These are phyloP conservation scores for Paradendryphiella salina DNA, from an alignment of 2,329 filamentous ascomycete species.

Conservation along the genomic window DNA sequence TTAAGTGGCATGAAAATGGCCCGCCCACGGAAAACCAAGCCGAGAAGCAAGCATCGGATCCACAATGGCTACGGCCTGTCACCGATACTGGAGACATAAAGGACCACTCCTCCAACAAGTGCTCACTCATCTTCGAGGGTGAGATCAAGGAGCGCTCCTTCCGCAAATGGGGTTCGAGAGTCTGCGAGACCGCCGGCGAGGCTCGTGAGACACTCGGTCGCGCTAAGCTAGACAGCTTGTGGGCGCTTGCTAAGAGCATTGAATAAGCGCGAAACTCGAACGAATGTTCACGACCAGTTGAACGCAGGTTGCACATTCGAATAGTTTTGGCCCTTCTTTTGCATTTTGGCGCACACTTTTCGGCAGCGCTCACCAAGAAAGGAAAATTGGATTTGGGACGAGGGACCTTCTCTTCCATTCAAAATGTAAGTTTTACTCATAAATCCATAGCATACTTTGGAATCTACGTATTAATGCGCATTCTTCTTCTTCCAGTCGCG, in stretches of 20 bases:
- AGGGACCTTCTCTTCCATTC: slow-evolving; percentile 2
- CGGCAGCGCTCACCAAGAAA: not conserved
- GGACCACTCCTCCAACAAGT: slow-evolving; percentile 80
- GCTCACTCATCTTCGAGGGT: slow-evolving; percentile 85
- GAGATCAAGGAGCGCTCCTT: slow-evolving; percentile 80
- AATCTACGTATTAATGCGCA: slow-evolving; percentile 24
- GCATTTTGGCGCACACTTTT: not conserved
- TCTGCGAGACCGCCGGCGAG: slow-evolving; percentile 91
- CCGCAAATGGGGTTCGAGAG: slow-evolving; percentile 79
- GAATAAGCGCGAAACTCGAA: slow-evolving; percentile 11
- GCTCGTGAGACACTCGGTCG: slow-evolving; percentile 78
- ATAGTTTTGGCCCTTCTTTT: not conserved
- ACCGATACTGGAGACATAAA: slow-evolving; percentile 77
- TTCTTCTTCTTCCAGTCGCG: slow-evolving; percentile 2
- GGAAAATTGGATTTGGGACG: not conserved
- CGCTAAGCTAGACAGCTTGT: slow-evolving; percentile 93
- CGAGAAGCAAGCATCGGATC: slow-evolving; percentile 64
- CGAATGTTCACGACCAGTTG: too few species aligned
- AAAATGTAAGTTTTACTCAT: slow-evolving; percentile 27
- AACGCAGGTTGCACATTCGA: not conserved
- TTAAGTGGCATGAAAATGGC: slow-evolving; percentile 91
- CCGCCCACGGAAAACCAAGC: slow-evolving; percentile 64
- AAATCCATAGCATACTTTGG: slow-evolving; percentile 20
- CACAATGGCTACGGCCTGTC: slow-evolving; percentile 75
- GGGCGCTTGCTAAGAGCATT: slow-evolving; percentile 78